Evolutionary conservation across 768 basidiomycete genomes (phyloP), one percentile per base, ranked within the genome.

Genomic region (Suillus paluster): DNA sequence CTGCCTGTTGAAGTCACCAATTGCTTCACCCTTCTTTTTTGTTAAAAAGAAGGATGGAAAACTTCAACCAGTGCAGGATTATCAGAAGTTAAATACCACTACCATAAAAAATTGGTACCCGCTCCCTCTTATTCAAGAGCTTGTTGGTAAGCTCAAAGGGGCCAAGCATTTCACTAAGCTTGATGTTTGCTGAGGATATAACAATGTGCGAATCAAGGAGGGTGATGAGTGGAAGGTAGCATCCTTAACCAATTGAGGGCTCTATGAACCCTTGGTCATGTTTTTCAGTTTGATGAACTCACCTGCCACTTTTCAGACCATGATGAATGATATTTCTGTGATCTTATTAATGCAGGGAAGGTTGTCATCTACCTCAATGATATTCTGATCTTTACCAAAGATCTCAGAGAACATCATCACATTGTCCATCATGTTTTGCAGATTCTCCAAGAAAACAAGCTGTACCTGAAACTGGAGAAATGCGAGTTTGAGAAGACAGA

Each of bases 31-130:
- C 0, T 64, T 68, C 53, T 68, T 70, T 55, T 77, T 79, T 39
- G 61, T 77, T 14, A 71, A 71, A 30, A 79, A 79, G 68, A 76
- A 79, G 64, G 78, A 77, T 61, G 73, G 76, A 3, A 57, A 56
- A 1, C 61, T 78, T 1, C 58, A 68, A 3, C 68, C 69, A 0
- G 68, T 76, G 4, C 70, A 77, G 41, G 79, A 80, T 50, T 80
- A 80, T 50, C 57, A 70, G 5, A 53, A 65, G 5, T 59, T 76
- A 2, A 77, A 77, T 56, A 57, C 19, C 0, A 52, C 63, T 5
- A 76, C 68, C 1, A 25, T 75, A 0, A 73, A 75, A 41, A 73
- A 75, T 38, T 17, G 42, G 0, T 75, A 75, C 30, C 71, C 73
- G 0, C 45, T 74, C 0, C 74, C 69, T 0, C 63, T 74, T 0